Evolutionary conservation across 345 rosid genomes (phyloP), one percentile per base, ranked within the genome.

Genomic region (Moricandia moricandioides): DNA sequence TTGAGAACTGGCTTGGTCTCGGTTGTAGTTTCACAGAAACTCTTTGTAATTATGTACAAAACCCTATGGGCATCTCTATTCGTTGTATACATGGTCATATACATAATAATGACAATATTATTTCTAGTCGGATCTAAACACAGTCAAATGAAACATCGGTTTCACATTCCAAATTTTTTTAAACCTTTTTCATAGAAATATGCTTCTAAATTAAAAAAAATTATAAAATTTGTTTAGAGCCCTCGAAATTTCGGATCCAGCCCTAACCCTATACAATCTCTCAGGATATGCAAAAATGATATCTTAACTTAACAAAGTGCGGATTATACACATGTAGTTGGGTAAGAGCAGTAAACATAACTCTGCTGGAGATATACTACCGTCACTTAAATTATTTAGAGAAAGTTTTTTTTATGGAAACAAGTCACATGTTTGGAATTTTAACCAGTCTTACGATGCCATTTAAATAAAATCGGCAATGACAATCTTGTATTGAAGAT

Each of bases 401-500:
- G n/a, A 49, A 52, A 37, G 49, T 21, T 21, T 21, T 13, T 6
- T 9, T 62, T 35, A 0, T 51, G 29, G 14, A 62, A 40, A 65
- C 26, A 58, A 29, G 37, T 66, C 18, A n/a, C 1, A 62, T 33
- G 55, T 68, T 61, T 60, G 34, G 55, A 51, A 17, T 40, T 13
- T 65, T 11, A 55, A 56, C 27, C 35, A 63, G 17, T 52, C 16
- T 9, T 55, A 8, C 57, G 11, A 29, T 29, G 33, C 71, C 12
- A 65, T 17, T 43, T 57, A 11, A 34, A 51, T 12, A 62, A 21
- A 72, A 2, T 39, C 30, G 49, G 43, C 56, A 52, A 69, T 69
- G 64, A 52, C 58, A 69, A 18, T 12, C 16, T 70, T 69, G 56
- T 47, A 45, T 35, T 10, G 72, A 10, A 75, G 35, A 35, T 39